Evolutionary conservation across 441 rosid genomes (phyloP).

Genomic region (Jatropha multifida): DNA sequence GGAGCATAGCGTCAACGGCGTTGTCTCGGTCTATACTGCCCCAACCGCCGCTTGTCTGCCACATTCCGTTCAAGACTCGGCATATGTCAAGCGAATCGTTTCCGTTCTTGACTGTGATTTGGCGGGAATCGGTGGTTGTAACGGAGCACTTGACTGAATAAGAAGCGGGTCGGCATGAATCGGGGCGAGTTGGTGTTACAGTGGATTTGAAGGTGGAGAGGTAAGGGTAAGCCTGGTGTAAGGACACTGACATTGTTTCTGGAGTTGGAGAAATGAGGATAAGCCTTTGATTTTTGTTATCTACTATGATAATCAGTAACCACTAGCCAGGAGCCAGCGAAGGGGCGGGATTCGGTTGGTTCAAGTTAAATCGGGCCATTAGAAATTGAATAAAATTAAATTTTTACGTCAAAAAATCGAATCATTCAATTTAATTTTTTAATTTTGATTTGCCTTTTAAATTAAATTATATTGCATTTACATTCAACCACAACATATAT

Average conservation of each 20-base stretch:
- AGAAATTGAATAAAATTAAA: no score
- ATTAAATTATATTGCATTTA: no score
- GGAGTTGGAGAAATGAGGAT: not conserved
- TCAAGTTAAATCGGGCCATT: no score
- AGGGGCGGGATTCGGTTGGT: no score
- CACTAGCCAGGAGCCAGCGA: no score
- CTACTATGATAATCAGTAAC: no score
- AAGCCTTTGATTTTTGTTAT: not conserved
- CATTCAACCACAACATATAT: no score
- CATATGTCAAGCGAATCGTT: constrained; percentile 73
- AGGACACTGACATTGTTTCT: constrained; percentile 36
- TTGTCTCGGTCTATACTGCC: constrained; percentile 73
- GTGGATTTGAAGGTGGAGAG: constrained; percentile 23
- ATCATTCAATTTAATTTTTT: no score
- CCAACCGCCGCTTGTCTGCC: constrained; percentile 97
- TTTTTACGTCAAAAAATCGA: no score
- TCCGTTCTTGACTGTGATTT: constrained; percentile 57
- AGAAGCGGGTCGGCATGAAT: constrained; percentile 25
- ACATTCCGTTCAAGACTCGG: constrained; percentile 88
- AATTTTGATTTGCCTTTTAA: no score
- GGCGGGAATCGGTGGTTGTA: constrained; percentile 31
- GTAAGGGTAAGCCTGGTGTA: constrained; percentile 28
- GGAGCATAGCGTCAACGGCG: constrained; percentile 88
- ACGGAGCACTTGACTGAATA: constrained; percentile 46
- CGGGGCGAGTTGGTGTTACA: constrained; percentile 20